phyloP scores from a whole-genome alignment of 2,329 filamentous ascomycete species.

The Nemania serpens region DNA sequence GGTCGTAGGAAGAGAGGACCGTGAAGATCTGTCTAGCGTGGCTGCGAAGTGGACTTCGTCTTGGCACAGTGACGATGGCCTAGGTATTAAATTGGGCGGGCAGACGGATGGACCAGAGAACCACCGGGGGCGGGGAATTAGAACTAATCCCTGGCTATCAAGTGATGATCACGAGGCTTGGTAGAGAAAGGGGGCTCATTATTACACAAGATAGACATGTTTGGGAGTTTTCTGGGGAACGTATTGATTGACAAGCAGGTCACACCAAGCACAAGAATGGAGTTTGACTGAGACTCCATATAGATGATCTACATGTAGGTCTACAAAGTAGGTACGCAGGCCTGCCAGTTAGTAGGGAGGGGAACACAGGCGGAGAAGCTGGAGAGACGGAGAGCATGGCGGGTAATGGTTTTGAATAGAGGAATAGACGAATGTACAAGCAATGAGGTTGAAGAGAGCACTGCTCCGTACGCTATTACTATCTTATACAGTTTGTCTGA shows the following conservation, averaged over 20 bases:
- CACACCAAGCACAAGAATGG: neutral
- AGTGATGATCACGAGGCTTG: constrained; percentile 22
- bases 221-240: neutral
- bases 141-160: constrained; percentile 3
- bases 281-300: neutral
- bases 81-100: constrained; percentile 3
- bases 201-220: neutral
- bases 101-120: neutral
- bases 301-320: neutral
- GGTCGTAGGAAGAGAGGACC: constrained; percentile 20
- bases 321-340: no score
- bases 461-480: no score
- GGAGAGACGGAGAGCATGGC: neutral
- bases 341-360: no score
- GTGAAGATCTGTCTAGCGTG: constrained; percentile 34
- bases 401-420: constrained; percentile 6
- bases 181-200: neutral
- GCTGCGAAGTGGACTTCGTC: constrained; percentile 27
- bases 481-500: no score
- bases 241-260: neutral
- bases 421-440: constrained; percentile 8
- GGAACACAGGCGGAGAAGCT: neutral
- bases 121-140: neutral
- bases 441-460: constrained; percentile 2
- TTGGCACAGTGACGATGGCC: constrained; percentile 29